These are phyloP conservation scores for Haberlea rhodopensis DNA, from an alignment of 257 asterid species.

Conservation along the genomic window DNA sequence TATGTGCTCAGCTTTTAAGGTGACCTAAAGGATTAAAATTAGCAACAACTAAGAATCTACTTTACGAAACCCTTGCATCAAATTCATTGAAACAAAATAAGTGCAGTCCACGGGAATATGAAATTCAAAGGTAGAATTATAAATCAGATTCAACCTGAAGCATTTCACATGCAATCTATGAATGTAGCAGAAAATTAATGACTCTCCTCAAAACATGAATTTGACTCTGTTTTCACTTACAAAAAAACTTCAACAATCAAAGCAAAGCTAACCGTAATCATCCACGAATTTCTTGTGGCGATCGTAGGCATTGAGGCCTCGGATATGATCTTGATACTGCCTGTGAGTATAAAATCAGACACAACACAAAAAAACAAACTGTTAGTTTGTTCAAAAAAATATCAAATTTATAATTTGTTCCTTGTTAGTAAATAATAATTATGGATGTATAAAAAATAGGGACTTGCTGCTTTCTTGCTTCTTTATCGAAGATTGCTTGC, in stretches of 20 bases:
- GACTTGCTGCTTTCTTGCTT: slow-evolving; percentile 72
- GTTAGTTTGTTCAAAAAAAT: not conserved
- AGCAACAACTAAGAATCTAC: not conserved
- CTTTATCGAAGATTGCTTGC: slow-evolving; percentile 74
- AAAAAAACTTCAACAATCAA: slow-evolving; percentile 18
- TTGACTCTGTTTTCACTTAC: slow-evolving; percentile 2
- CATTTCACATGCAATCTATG: not conserved
- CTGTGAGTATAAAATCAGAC: slow-evolving; percentile 33
- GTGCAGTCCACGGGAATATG: not conserved
- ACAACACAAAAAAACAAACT: slow-evolving; percentile 14
- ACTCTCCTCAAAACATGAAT: not conserved
- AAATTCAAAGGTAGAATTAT: not conserved
- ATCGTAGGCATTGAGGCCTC: slow-evolving; percentile 95
- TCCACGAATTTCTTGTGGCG: slow-evolving; percentile 86
- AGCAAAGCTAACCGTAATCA: slow-evolving; percentile 61
- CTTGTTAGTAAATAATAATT: not conserved
- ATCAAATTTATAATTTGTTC: too few relatives aligned
- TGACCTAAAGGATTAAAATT: not conserved
- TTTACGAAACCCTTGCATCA: slow-evolving; percentile 1
- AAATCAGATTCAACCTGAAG: not conserved
- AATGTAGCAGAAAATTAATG: too few relatives aligned
- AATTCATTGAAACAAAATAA: slow-evolving; percentile 15
- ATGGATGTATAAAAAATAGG: not conserved
- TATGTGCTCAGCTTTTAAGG: not conserved
- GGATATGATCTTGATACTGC: slow-evolving; percentile 86